Conservation (phyloP, 495 filamentous ascomycete genomes). For the Melanomma pulvis-pyrius region DNA sequence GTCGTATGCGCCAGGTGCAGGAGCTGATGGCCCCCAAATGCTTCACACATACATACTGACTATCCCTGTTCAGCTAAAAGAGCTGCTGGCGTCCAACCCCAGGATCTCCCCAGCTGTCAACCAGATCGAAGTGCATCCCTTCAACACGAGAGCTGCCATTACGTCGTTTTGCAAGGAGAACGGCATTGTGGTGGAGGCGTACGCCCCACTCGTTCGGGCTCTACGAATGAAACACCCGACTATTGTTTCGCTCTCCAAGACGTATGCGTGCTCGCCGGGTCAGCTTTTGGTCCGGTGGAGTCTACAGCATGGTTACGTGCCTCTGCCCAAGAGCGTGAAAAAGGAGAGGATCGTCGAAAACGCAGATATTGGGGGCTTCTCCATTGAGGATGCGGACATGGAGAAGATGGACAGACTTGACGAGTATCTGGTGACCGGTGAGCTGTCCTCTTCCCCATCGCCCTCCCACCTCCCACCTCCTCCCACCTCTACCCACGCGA, state of each 20-base stretch:
- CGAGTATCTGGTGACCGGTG: conserved; percentile 67
- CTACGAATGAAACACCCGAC: conserved; percentile 58
- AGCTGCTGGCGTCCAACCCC: conserved; percentile 60
- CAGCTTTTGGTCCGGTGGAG: conserved; percentile 70
- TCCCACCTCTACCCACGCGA: too few relatives aligned
- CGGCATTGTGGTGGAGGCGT: conserved; percentile 64
- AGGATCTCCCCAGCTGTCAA: conserved; percentile 61
- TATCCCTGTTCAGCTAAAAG: conserved; percentile 54
- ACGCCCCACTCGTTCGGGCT: conserved; percentile 63
- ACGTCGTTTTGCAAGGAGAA: conserved; percentile 57
- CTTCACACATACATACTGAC: conserved; percentile 5
- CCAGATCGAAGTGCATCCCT: conserved; percentile 72
- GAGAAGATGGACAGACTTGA: conserved; percentile 65
- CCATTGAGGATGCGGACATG: conserved; percentile 66
- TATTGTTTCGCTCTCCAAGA: conserved; percentile 55
- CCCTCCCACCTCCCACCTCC: not conserved
- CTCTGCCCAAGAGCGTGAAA: conserved; percentile 72
- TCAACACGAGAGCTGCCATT: conserved; percentile 64
- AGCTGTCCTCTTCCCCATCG: conserved; percentile 19
- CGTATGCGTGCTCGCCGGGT: conserved; percentile 61
- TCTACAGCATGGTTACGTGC: conserved; percentile 72
- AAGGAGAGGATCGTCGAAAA: conserved; percentile 66
- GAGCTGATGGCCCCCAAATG: not conserved
- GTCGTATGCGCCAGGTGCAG: not conserved
- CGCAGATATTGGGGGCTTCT: conserved; percentile 66